Evolutionary conservation across 2,329 filamentous ascomycete species (phyloP), one percentile per base, ranked within the genome.

Genomic region (Diaporthe caulivora): DNA sequence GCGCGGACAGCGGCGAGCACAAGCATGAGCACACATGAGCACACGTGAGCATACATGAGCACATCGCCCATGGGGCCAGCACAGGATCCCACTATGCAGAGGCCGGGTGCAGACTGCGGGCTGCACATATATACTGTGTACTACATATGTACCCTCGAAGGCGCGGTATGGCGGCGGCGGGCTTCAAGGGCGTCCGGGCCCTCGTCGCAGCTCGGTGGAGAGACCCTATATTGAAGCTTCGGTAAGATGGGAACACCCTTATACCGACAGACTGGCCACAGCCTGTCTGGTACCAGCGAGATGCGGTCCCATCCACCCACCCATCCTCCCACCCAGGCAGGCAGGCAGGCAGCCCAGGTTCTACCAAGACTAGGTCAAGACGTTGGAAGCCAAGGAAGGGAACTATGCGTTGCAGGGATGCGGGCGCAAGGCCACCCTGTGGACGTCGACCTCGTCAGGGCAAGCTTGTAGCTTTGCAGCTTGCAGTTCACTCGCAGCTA

Each of bases 161-260:
- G 53, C 8, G 53, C 24, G 54, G 31, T 55, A 40, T 37, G 40
- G 62, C 51, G 68, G 70, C 42, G 70, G 55, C 68, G 65, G 51
- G 58, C 73, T 65, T 65, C 71, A 64, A 67, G 42, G 34, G 70
- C 44, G 64, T 73, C 37, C 51, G 64, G 40, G 51, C 26, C 44
- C 29, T 73, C 71, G 73, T 72, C 70, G 65, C 73, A 75, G 73
- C 71, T 44, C 37, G 21, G 73, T 73, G 73, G 70, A 67, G 64
- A 54, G 57, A 53, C 49, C 55, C 73, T 75, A 72, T 73, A 72
- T 58, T 57, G 71, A 51, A 67, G 64, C 49, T 44, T 37, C 64
- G 62, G 54, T 72, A 64, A 55, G 34, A 34, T 53, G 69, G 60
- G 34, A 42, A 26, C 53, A 31, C 53, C 31, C 17, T 57, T 9